Evolutionary conservation across 2,329 filamentous ascomycete species (phyloP).

Genomic region (Colletotrichum destructivum): DNA sequence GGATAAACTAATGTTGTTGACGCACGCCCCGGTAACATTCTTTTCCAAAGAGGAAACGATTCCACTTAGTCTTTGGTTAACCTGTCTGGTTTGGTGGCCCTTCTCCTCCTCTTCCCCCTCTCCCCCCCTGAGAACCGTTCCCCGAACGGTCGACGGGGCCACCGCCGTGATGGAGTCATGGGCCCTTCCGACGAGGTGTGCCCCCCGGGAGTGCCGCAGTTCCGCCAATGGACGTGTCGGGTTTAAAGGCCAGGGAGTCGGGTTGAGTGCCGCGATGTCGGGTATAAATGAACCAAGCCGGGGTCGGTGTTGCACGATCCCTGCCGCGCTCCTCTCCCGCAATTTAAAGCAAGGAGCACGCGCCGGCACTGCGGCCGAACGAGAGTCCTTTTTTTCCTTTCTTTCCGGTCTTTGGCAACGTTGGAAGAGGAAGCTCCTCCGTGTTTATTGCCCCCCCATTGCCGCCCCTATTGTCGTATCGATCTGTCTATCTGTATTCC

Average conservation of each 20-base stretch:
- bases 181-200: constrained; percentile 6
- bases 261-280: constrained; percentile 36
- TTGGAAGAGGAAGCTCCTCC: constrained; percentile 15
- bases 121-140: not conserved
- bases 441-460: not conserved
- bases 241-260: constrained; percentile 23
- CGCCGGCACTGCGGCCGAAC: constrained; percentile 27
- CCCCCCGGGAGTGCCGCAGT: constrained; percentile 22
- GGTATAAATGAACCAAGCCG: constrained; percentile 34
- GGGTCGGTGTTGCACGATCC: constrained; percentile 37
- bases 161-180: constrained; percentile 11
- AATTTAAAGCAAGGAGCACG: constrained; percentile 23
- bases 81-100: too few relatives aligned
- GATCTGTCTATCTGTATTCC: not conserved
- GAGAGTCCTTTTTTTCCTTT: too few relatives aligned
- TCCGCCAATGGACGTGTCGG: constrained; percentile 33
- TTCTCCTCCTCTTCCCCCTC: too few relatives aligned
- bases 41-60: not conserved
- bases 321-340: constrained; percentile 23
- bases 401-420: not conserved
- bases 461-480: too few relatives aligned
- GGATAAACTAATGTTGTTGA: constrained; percentile 26
- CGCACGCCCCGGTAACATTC: constrained; percentile 19
- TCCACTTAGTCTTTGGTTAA: too few relatives aligned
- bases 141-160: not conserved